Evolutionary conservation across 164 flowering plant species (phyloP).

Genomic region (Sedum album): DNA sequence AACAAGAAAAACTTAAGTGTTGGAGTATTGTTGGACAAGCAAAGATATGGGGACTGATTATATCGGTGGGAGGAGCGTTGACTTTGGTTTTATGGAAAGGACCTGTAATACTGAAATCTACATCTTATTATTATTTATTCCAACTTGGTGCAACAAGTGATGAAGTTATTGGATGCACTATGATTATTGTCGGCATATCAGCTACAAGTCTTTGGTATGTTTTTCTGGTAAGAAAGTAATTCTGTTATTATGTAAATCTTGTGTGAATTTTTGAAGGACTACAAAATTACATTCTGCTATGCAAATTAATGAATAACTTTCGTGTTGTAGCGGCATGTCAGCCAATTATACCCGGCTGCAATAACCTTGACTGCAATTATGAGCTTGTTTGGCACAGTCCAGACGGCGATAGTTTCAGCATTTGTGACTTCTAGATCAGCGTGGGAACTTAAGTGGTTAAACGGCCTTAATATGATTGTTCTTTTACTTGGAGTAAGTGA

Average conservation of each 20-base stretch:
- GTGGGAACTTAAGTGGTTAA: conserved; percentile 15
- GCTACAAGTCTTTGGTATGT: conserved; percentile 13
- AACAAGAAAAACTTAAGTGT: conserved; percentile 14
- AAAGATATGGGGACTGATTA: conserved; percentile 14
- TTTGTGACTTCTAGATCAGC: conserved; percentile 8
- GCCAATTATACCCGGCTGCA: conserved; percentile 9
- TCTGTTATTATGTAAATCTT: too few species aligned
- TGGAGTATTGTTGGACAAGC: conserved; percentile 18
- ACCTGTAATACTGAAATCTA: not conserved
- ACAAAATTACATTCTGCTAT: not conserved
- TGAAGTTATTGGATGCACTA: not conserved
- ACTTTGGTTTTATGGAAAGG: conserved; percentile 17
- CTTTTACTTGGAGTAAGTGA: not conserved
- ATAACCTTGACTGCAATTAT: conserved; percentile 16
- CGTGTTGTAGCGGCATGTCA: conserved; percentile 9
- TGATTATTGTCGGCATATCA: conserved; percentile 7
- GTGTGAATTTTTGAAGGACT: not conserved
- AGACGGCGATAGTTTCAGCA: conserved; percentile 12
- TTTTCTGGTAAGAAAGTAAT: conserved; percentile 13
- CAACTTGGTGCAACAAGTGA: not conserved
- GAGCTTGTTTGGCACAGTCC: conserved; percentile 18
- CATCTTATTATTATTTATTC: not conserved
- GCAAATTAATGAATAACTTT: not conserved
- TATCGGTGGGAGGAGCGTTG: conserved; percentile 16
- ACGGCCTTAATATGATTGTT: conserved; percentile 9